These are phyloP conservation scores for Trichophyton schoenleinii DNA, from an alignment of 2,329 filamentous ascomycete species.

Conservation along the genomic window DNA sequence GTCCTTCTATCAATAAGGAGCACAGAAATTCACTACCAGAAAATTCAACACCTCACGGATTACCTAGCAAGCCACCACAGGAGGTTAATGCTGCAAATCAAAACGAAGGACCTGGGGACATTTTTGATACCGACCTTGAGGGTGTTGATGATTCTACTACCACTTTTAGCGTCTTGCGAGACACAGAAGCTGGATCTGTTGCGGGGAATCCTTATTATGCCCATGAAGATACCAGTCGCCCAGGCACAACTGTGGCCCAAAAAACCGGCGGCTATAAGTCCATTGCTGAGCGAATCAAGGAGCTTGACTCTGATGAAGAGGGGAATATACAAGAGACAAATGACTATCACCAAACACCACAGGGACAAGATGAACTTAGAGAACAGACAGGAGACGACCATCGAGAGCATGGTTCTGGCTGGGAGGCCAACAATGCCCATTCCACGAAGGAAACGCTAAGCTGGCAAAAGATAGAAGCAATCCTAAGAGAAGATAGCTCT, in stretches of 20 bases:
- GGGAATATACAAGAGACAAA: slow-evolving; percentile 12
- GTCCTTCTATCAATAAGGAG: not conserved
- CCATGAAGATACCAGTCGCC: not conserved
- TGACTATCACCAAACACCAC: not conserved
- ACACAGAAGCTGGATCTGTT: slow-evolving; percentile 10
- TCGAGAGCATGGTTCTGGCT: not conserved
- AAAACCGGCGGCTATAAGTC: slow-evolving; percentile 7
- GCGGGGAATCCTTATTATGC: not conserved
- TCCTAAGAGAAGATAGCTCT: slow-evolving; percentile 13
- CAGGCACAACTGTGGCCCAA: not conserved
- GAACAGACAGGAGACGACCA: not conserved
- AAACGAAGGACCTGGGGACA: slow-evolving; percentile 17
- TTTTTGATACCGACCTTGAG: slow-evolving; percentile 34
- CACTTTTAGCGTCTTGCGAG: slow-evolving; percentile 28
- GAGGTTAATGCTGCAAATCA: not conserved
- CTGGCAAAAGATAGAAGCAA: slow-evolving; percentile 29
- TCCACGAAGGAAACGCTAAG: slow-evolving; percentile 21
- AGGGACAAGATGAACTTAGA: not conserved
- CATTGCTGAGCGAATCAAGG: slow-evolving; percentile 25
- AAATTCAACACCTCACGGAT: not conserved
- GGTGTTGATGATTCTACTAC: slow-evolving; percentile 33
- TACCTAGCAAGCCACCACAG: not conserved
- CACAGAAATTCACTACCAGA: not conserved
- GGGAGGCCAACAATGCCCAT: not conserved
- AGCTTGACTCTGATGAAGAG: slow-evolving; percentile 27